Evolutionary conservation across 257 asterid species (phyloP).

Genomic region (Gardenia jasminoides): DNA sequence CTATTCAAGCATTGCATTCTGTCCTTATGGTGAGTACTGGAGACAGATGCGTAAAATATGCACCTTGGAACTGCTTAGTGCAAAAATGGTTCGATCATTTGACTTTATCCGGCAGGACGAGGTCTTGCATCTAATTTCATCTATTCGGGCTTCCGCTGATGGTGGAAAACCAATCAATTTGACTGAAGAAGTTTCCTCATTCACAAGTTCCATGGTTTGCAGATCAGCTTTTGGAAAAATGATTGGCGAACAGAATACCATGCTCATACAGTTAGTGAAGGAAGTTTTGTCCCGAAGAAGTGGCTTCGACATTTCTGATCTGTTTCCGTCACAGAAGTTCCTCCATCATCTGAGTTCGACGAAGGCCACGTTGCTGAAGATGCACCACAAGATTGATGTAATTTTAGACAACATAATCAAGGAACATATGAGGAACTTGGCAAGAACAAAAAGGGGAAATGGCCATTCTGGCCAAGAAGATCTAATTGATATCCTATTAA

Average conservation of each 20-base stretch:
- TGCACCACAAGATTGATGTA: slow-evolving; percentile 3
- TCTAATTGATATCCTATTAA: slow-evolving; percentile 16
- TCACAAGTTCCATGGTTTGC: not conserved
- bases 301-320: slow-evolving; percentile 16
- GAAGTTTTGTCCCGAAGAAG: not conserved
- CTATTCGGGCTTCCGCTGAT: not conserved
- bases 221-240: slow-evolving; percentile 22
- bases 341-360: slow-evolving; percentile 6
- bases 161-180: slow-evolving; percentile 3
- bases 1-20: slow-evolving; percentile 10
- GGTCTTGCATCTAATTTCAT: not conserved
- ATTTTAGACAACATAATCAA: slow-evolving; percentile 7
- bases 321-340: slow-evolving; percentile 26
- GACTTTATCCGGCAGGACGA: slow-evolving; percentile 13
- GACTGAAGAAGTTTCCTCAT: not conserved
- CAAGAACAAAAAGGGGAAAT: no score
- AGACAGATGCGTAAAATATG: slow-evolving; percentile 23
- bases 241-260: not conserved
- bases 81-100: slow-evolving; percentile 6
- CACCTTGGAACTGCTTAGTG: slow-evolving; percentile 18
- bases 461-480: slow-evolving; percentile 6
- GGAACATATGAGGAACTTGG: slow-evolving; percentile 1
- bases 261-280: not conserved
- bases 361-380: slow-evolving; percentile 9
- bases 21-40: slow-evolving; percentile 29